Evolutionary conservation across 2,329 filamentous ascomycete species (phyloP), one percentile per base, ranked within the genome.

Genomic region (Penicillium freii): DNA sequence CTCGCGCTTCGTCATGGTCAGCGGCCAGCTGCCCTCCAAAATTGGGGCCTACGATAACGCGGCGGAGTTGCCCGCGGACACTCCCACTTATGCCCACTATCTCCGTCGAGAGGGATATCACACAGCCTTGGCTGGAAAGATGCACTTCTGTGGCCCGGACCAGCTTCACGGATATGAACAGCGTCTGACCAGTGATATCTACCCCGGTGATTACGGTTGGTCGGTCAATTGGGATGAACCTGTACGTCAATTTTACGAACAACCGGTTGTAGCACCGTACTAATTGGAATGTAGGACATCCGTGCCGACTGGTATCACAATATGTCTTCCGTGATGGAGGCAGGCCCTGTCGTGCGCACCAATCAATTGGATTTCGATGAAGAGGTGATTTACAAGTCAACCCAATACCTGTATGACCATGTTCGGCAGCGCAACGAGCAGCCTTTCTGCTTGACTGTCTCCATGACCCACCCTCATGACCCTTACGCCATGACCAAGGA

Each of bases 281-380:
- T 44, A 27, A 50, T 38, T 19, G 11, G 17, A 29, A 23, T 42
- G 10, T 60, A 76, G 74, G 73, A 77, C 27, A 73, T 79, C 44
- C 85, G 92, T 45, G 85, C 93, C 42, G 92, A 97, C 76, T 97
- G 92, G 90, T 97, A 94, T 73, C 92, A 97, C 81, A 96, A 97
- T 73, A 92, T 92, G 77, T 92, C 90, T 69, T 96, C 92, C 7
- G 93, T 97, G 66, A 80, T 93, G 69, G 91, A 97, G 74, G 92
- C 92, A 0, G 92, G 92, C 10, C 85, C 88, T 31, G 96, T 92
- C 68, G 88, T 95, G 40, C 85, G 92, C 64, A 96, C 91, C 77
- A 97, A 97, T 78, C 92, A 97, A 80, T 83, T 97, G 51, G 92
- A 97, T 73, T 97, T 93, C 68, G 92, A 97, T 69, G 92, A 96